Base-by-base conservation (phyloP, 2,329 filamentous ascomycete species). In the Orbilia oligospora region DNA sequence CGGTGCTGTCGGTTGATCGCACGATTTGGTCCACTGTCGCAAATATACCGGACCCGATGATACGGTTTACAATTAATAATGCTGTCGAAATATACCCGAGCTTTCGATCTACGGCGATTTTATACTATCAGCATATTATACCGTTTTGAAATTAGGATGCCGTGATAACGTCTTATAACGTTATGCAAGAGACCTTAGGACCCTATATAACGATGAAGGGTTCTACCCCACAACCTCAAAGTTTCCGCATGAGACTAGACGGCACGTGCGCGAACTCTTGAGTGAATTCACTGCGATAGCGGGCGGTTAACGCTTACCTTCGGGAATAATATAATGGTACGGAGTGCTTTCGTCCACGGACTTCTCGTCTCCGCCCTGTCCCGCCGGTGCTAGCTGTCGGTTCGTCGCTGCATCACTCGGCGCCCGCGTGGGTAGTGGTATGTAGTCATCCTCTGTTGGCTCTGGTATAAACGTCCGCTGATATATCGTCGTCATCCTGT, bases 31-130 rank as follows among this genome's bases (percentile, higher is more conserved):
- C 87, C 0, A 88, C 88, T 0, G 88, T 88, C 0, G 88, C 88
- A 80, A 89, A 90, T 24, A 88, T 88, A 81, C 88, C 88, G 1
- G 88, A 88, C 12, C 88, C 88, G 46, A 89, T 88, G 86, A 89
- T 89, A 81, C 88, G 88, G 76, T 89, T 89, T 18, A 89, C 80
- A 48, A 89, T 89, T 38, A 89, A 80, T 66, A 89, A 88, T 0
- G 88, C 86, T 4, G 88, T 86, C 1, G 87, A 87, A 0, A 85
- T 86, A 36, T 89, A 83, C 0, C 88, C 88, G 18, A 89, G 86
- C 82, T 88, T 88, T 12, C 86, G 83, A 56, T 85, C 84, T 4
- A 70, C 14, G 55, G 49, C 27, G 22, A 58, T 41, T 67, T 64
- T 49, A 66, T 70, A 66, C 66, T 27, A 49, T 76, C 66, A 76